Conservation (phyloP, 2,329 filamentous ascomycete species). For the Pseudonectria foliicola region DNA sequence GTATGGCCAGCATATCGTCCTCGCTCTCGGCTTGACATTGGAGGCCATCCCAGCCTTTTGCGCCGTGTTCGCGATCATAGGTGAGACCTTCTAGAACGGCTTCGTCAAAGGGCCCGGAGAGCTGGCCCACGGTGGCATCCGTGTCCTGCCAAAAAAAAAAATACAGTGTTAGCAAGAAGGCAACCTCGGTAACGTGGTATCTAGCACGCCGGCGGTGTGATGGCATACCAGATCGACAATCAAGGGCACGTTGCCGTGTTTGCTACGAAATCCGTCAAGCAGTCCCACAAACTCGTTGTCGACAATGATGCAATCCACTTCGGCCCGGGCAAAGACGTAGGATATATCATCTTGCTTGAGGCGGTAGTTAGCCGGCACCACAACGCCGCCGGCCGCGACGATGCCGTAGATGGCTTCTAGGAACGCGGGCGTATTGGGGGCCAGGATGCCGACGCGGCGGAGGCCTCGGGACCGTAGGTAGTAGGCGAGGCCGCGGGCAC, state of each 20-base stretch:
- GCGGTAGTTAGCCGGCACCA: conserved; percentile 58
- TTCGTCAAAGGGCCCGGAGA: conserved; percentile 74
- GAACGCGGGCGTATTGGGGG: conserved; percentile 91
- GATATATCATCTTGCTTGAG: conserved; percentile 78
- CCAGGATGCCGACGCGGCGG: conserved; percentile 75
- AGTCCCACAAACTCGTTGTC: conserved; percentile 73
- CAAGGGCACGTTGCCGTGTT: conserved; percentile 57
- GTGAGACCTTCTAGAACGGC: conserved; percentile 74
- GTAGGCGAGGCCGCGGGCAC: conserved; percentile 81
- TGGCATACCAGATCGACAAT: conserved; percentile 59
- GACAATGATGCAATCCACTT: conserved; percentile 80
- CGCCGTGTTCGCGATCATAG: conserved; percentile 60
- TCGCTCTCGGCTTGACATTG: conserved; percentile 66
- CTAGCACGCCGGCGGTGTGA: no score
- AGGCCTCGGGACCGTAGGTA: conserved; percentile 69
- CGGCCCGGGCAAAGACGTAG: conserved; percentile 84
- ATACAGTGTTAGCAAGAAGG: conserved; percentile 7
- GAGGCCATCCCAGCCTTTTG: conserved; percentile 69
- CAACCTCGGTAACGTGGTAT: neutral
- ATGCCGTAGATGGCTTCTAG: conserved; percentile 86
- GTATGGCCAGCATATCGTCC: conserved; percentile 75
- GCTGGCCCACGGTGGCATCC: conserved; percentile 65
- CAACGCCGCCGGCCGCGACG: conserved; percentile 69
- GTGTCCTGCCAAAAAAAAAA: conserved; percentile 60
- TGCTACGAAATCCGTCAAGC: conserved; percentile 57